These are phyloP conservation scores for Phytophthora gonapodyides DNA, from an alignment of 352 stramenopile genomes.

Conservation along the genomic window DNA sequence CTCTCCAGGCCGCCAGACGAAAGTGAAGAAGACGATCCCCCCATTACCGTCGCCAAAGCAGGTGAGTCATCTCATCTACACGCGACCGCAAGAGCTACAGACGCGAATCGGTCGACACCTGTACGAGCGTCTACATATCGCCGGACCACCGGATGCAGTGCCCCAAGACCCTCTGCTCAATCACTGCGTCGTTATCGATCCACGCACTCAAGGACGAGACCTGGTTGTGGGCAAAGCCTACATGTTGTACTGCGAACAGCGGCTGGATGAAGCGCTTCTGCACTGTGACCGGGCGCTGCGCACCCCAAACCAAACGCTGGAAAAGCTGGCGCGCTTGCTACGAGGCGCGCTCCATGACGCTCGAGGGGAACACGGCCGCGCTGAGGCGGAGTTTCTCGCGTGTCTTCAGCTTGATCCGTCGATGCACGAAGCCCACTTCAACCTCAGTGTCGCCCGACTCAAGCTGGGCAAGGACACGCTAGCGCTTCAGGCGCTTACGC, in stretches of 20 bases:
- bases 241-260: conserved; percentile 58
- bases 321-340: conserved; percentile 66
- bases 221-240: conserved; percentile 60
- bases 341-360: conserved; percentile 63
- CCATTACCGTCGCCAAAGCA: conserved; percentile 60
- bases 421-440: conserved; percentile 72
- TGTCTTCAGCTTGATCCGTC: conserved; percentile 48
- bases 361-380: conserved; percentile 43
- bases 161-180: conserved; percentile 70
- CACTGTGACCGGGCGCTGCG: conserved; percentile 60
- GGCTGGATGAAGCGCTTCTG: conserved; percentile 57
- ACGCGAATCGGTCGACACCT: conserved; percentile 60
- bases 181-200: conserved; percentile 69
- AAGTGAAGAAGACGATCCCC: conserved; percentile 48
- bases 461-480: conserved; percentile 52
- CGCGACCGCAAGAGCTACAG: conserved; percentile 70
- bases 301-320: conserved; percentile 53
- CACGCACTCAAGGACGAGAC: conserved; percentile 42
- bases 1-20: conserved; percentile 8
- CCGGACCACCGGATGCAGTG: conserved; percentile 42
- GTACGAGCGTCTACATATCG: conserved; percentile 53
- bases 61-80: conserved; percentile 68
- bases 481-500: conserved; percentile 44
- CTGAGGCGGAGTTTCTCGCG: conserved; percentile 54
- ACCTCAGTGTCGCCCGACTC: conserved; percentile 53